phyloP scores from a whole-genome alignment of 768 basidiomycete genomes.

The Galerina marginata region DNA sequence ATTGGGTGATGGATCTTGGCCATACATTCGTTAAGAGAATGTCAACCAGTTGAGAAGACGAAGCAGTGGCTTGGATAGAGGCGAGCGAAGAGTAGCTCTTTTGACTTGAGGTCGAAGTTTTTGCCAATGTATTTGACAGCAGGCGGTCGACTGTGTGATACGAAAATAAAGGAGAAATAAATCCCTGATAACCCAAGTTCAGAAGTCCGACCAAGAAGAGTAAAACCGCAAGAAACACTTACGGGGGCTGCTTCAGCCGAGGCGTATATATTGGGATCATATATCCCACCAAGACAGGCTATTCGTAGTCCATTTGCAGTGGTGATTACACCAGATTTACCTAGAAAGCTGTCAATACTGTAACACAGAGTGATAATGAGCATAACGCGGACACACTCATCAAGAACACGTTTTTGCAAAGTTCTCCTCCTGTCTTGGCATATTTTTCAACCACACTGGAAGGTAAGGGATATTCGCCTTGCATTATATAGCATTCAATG shows the following conservation, averaged over 20 bases:
- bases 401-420: constrained; percentile 84
- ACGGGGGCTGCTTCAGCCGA: constrained; percentile 70
- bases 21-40: constrained; percentile 82
- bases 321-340: constrained; percentile 80
- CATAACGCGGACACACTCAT: constrained; percentile 62
- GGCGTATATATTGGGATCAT: constrained; percentile 63
- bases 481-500: constrained; percentile 91
- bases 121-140: constrained; percentile 69
- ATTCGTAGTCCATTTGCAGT: constrained; percentile 84
- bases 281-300: constrained; percentile 83
- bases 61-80: constrained; percentile 64
- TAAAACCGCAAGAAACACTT: constrained; percentile 29
- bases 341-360: constrained; percentile 42
- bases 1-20: constrained; percentile 67
- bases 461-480: constrained; percentile 81
- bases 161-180: constrained; percentile 78
- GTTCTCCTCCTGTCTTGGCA: constrained; percentile 74
- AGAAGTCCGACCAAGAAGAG: background rate
- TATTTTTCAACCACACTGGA: constrained; percentile 75
- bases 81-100: constrained; percentile 69
- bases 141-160: constrained; percentile 72
- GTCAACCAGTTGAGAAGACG: constrained; percentile 73
- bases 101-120: constrained; percentile 42
- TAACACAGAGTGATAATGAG: background rate
- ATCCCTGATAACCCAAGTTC: constrained; percentile 54